Evolutionary conservation across 1,284 basidiomycete genomes (phyloP), one percentile per base, ranked within the genome.

Genomic region (Irpex sp.): DNA sequence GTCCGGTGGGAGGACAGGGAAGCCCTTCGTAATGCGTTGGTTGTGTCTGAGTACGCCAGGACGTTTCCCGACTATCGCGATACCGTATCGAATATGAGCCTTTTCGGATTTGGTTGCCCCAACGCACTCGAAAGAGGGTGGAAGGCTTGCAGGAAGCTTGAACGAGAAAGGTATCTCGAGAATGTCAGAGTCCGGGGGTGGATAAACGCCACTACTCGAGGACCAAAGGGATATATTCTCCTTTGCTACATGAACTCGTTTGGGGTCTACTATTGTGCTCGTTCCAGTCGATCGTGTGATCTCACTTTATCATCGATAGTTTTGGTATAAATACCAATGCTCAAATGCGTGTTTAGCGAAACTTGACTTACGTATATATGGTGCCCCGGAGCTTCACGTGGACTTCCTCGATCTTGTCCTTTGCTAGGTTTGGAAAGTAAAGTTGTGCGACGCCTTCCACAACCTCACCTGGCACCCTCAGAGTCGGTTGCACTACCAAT

Each of bases 141-240:
- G 70, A 7, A 69, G 62, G 15, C 9, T 13, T 6, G 53, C 46
- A 1, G 69, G 68, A 0, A 73, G 68, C 2, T 31, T 57, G 55
- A 71, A 65, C 4, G 58, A 55, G 54, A 73, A 73, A 0, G 70
- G 72, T n/a, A 71, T 19, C 5, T 55, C 59, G 43, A 72, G 64
- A 36, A 63, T 43, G 55, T 70, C 63, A 1, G 67, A 62, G 4
- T 66, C 70, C 0, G 71, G 64, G 0, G 67, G 61, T 2, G 71
- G 69, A 39, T 69, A 70, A 7, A 60, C 63, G 15, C 57, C 31
- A 19, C 68, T 68, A 15, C 65, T 65, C 9, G 58, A 62, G 9
- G 59, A 60, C 72, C 72, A 73, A 35, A 71, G 37, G 4, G 67
- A 59, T n/a, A 58, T 50, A 17, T 64, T 63, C 13, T 66, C 50